A percentile compares a stretch with the other conserved stretches of the same genome.
Conservation (phyloP, 176 grass and related monocot species). For the Raddia distichophylla region DNA sequence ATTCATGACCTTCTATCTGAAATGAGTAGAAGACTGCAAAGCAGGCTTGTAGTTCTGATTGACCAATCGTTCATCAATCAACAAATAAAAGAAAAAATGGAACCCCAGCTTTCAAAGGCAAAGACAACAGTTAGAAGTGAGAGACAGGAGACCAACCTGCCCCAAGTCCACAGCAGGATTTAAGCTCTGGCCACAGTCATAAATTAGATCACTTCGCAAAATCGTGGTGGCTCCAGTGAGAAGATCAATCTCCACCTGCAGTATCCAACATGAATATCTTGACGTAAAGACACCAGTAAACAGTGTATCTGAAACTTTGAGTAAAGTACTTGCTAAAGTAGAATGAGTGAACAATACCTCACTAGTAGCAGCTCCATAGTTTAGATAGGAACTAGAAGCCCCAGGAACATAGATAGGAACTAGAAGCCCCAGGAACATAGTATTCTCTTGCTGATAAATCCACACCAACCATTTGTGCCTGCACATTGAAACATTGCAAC, state of each 20-base stretch:
- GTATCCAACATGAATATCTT: constrained; percentile 28
- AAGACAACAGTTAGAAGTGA: background rate
- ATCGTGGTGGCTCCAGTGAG: constrained; percentile 80
- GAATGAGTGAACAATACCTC: constrained; percentile 62
- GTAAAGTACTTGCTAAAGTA: background rate
- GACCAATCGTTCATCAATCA: background rate
- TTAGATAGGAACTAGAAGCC: constrained; percentile 67
- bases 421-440: constrained; percentile 63
- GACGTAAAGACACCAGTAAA: background rate
- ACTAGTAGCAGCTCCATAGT: constrained; percentile 85
- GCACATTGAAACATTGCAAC: constrained; percentile 22
- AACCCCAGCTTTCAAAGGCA: background rate
- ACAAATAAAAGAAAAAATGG: background rate
- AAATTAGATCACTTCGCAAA: constrained; percentile 81
- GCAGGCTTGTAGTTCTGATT: background rate
- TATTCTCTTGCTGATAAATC: constrained; percentile 82
- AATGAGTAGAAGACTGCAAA: constrained; percentile 27
- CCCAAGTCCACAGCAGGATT: constrained; percentile 95
- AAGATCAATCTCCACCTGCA: constrained; percentile 94
- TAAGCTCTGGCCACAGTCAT: constrained; percentile 94
- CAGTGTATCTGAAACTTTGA: constrained; percentile 3
- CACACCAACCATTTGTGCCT: constrained; percentile 64
- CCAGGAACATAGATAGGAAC: constrained; percentile 68
- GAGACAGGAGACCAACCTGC: constrained; percentile 57
- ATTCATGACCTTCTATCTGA: background rate